Evolutionary conservation across 257 asterid species (phyloP), one percentile per base, ranked within the genome.

Genomic region (Misopates orontium): DNA sequence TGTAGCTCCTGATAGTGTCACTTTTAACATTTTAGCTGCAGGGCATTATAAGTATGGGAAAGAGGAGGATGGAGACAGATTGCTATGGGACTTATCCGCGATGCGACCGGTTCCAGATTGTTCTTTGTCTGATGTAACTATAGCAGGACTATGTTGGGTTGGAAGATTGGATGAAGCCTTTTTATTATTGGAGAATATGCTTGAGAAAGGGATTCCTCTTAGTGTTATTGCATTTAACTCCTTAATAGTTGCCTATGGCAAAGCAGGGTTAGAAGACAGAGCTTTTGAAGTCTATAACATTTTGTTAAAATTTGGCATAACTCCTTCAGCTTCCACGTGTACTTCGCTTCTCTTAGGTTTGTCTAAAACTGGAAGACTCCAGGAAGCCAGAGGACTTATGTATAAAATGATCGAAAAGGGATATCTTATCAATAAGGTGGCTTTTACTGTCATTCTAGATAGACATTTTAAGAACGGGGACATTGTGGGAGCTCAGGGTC

Each of bases 1-100:
- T 42, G 80, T 90, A 42, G 68, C 80, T 63, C 89, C 96, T 64
- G 97, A 90, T 85, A 76, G 89, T 56, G 72, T 93, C 72, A 85
- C 96, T 63, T 67, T 82, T 15, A 93, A 93, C 80, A 90, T 87
- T 74, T 79, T 93, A 79, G 85, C 86, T 62, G 80, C 83, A 15
- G 99, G 95, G 52, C 82, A 87, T 78, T 87, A 77, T 68, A 93
- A 84, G 87, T 93, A 86, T 68, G 86, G 94, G 56, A 87, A 73
- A 64, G 79, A 73, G 76, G 86, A 62, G 81, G 83, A 77, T 21
- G 78, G 83, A 13, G 71, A 73, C 62, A 61, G 78, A 72, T 68
- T 84, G 22, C 60, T 90, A 21, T 71, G 79, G 86, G 84, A 83
- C 71, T 71, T 86, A 56, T 79, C 87, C 7, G 55, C 20, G 68